These are phyloP conservation scores for Lolium multiflorum DNA, from an alignment of 176 grass and related monocot species.

Conservation along the genomic window DNA sequence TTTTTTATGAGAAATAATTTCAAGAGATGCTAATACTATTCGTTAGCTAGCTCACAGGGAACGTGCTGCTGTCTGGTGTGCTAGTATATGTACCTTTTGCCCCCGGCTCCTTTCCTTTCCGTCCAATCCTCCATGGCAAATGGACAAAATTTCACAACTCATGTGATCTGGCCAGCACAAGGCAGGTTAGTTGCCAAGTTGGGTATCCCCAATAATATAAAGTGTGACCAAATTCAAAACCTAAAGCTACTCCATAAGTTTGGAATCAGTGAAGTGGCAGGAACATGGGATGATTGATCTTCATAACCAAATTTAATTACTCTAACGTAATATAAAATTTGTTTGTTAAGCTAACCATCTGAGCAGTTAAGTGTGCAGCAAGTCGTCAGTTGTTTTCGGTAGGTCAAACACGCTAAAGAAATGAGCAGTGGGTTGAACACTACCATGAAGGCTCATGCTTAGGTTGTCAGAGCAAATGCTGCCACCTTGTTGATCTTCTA, in stretches of 20 bases:
- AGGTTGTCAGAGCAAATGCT: constrained; percentile 35
- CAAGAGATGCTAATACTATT: not conserved
- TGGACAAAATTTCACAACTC: constrained; percentile 25
- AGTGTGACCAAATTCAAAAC: not conserved
- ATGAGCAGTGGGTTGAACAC: constrained; percentile 13
- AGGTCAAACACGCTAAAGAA: constrained; percentile 46
- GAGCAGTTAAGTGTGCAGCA: constrained; percentile 7
- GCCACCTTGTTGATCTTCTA: constrained; percentile 1
- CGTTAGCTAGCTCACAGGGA: not conserved
- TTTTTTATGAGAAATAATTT: not conserved
- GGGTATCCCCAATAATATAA: not conserved
- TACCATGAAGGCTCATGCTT: constrained; percentile 48
- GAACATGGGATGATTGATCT: constrained; percentile 19
- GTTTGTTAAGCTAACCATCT: constrained; percentile 7
- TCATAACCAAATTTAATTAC: not conserved
- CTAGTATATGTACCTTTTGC: constrained; percentile 22
- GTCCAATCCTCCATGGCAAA: constrained; percentile 1
- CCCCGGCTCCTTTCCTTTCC: not conserved
- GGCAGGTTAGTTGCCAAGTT: not conserved
- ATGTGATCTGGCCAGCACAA: constrained; percentile 39
- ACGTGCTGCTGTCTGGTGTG: constrained; percentile 45
- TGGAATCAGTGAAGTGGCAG: not conserved
- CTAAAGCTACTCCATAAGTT: not conserved
- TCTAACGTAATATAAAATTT: not conserved
- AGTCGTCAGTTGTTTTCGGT: constrained; percentile 27